These are phyloP conservation scores for Phoenix roebelenii DNA, from an alignment of 176 grass and related monocot species.

Conservation along the genomic window DNA sequence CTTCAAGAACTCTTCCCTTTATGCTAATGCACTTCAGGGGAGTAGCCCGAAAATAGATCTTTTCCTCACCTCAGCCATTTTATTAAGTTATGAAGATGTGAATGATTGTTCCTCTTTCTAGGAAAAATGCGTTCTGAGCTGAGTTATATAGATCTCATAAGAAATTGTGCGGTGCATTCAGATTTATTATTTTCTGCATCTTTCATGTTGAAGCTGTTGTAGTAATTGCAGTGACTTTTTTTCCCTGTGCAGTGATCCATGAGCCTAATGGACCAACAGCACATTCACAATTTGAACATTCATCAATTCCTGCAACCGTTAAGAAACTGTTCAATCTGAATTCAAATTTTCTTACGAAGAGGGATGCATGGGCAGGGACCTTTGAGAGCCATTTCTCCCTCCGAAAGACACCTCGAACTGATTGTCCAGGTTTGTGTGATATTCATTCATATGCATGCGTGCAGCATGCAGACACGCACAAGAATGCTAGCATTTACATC, in stretches of 20 bases:
- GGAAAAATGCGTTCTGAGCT: no score
- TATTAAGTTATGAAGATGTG: no score
- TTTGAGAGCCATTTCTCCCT: slow-evolving; percentile 65
- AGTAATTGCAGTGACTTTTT: slow-evolving; percentile 12
- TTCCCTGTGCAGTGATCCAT: slow-evolving; percentile 69
- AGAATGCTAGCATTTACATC: no score
- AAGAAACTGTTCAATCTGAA: slow-evolving; percentile 88
- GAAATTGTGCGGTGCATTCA: no score
- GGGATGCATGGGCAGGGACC: slow-evolving; percentile 78
- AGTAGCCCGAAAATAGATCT: no score
- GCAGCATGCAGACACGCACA: no score
- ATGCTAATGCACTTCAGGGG: no score
- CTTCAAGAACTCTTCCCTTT: no score
- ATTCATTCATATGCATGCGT: not conserved
- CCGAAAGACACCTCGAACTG: slow-evolving; percentile 56
- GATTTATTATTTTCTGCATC: not conserved
- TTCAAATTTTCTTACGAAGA: slow-evolving; percentile 85
- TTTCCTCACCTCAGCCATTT: no score
- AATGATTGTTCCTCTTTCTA: no score
- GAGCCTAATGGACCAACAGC: slow-evolving; percentile 44
- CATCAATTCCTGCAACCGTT: slow-evolving; percentile 67
- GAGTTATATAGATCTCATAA: no score
- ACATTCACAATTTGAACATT: slow-evolving; percentile 74
- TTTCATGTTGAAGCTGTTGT: not conserved
- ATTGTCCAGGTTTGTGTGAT: slow-evolving; percentile 59